phyloP scores from a whole-genome alignment of 805 yeast genomes.

The Candida loeiensis region DNA sequence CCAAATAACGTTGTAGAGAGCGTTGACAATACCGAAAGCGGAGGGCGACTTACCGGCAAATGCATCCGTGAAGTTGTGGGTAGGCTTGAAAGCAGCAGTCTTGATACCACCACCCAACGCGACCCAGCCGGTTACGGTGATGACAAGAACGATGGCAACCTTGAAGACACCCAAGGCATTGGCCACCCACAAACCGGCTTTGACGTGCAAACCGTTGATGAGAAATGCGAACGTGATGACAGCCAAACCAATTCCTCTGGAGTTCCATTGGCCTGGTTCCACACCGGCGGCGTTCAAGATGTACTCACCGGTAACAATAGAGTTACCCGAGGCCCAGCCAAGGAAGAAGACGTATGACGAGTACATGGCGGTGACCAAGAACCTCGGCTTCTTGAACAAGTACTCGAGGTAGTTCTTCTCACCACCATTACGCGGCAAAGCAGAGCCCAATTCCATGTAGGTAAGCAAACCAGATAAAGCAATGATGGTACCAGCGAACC shows the following conservation, averaged over 20 bases:
- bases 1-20: constrained; percentile 81
- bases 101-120: constrained; percentile 70
- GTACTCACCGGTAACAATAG: constrained; percentile 77
- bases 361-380: constrained; percentile 56
- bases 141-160: constrained; percentile 64
- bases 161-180: constrained; percentile 66
- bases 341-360: constrained; percentile 70
- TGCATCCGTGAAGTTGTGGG: constrained; percentile 58
- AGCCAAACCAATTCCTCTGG: constrained; percentile 72
- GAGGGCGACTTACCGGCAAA: constrained; percentile 53
- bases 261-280: constrained; percentile 69
- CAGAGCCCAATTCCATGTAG: constrained; percentile 77
- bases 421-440: constrained; percentile 79
- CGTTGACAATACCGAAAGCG: constrained; percentile 70
- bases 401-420: constrained; percentile 79
- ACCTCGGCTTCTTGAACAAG: constrained; percentile 64
- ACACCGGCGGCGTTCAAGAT: constrained; percentile 69
- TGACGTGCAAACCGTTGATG: constrained; percentile 58
- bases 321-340: constrained; percentile 86
- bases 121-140: constrained; percentile 78
- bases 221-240: constrained; percentile 69
- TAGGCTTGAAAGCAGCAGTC: constrained; percentile 43
- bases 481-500: constrained; percentile 72
- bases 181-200: constrained; percentile 64
- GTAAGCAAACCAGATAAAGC: constrained; percentile 56